phyloP scores from a whole-genome alignment of 1,284 basidiomycete genomes.

The Mycosarcoma mackinlayi region DNA sequence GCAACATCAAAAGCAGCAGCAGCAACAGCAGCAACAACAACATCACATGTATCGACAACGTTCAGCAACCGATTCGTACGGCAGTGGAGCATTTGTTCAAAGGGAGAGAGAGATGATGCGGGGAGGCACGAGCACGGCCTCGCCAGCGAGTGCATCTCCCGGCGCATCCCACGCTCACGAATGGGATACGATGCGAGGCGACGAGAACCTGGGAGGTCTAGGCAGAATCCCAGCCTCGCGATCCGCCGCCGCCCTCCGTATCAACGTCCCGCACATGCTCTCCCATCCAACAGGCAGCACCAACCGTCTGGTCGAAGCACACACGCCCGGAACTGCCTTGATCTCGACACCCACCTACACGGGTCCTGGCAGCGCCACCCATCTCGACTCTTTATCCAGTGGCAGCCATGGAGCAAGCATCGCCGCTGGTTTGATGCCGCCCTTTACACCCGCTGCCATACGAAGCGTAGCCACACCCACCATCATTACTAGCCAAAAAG shows the following conservation, averaged over 20 bases:
- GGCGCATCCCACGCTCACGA: no score
- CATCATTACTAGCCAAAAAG: conserved; percentile 31
- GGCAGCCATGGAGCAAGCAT: no score
- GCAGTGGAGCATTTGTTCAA: no score
- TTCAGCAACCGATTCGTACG: background rate
- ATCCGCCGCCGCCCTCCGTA: conserved; percentile 8
- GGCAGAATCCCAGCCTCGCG: conserved; percentile 2
- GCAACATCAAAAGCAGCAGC: no score
- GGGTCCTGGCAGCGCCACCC: conserved; percentile 15
- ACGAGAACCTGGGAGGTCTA: background rate
- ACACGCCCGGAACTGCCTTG: background rate
- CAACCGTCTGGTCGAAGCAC: no score
- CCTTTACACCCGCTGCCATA: background rate
- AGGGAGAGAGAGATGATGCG: background rate
- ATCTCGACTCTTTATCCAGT: conserved; percentile 9
- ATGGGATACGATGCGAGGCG: background rate
- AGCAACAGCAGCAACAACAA: background rate
- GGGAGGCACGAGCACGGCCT: no score
- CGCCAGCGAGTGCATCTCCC: no score
- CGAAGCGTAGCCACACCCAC: conserved; percentile 9
- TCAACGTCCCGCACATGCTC: conserved; percentile 7
- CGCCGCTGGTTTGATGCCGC: background rate
- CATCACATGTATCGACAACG: background rate
- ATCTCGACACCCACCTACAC: conserved; percentile 13
- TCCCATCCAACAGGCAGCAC: background rate